A percentile compares a stretch with the other conserved stretches of the same genome.
phyloP scores from a whole-genome alignment of 2,329 filamentous ascomycete genomes.

The Simplicillium sp. region DNA sequence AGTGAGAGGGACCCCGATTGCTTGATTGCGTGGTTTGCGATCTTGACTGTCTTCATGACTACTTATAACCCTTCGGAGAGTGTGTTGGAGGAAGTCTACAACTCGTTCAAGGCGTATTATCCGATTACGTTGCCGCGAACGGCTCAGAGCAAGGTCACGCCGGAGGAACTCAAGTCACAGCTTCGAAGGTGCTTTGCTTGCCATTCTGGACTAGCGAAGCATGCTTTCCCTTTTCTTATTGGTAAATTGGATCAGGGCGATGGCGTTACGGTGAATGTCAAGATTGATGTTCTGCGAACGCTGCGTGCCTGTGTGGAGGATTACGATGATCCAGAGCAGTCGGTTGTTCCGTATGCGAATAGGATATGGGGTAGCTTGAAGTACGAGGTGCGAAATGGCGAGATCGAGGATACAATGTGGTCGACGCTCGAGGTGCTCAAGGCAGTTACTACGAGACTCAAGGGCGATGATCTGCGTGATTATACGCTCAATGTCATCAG shows the following conservation, averaged over 20 bases:
- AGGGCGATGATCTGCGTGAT: constrained; percentile 30
- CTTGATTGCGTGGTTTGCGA: constrained; percentile 47
- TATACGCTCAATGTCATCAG: constrained; percentile 39
- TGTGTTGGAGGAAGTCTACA: constrained; percentile 40
- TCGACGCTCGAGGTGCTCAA: constrained; percentile 45
- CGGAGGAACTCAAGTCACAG: constrained; percentile 44
- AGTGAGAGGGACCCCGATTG: constrained; percentile 49
- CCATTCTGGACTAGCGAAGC: constrained; percentile 32
- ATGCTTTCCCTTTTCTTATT: constrained; percentile 43
- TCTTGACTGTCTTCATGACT: constrained; percentile 33
- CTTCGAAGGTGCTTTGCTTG: constrained; percentile 45
- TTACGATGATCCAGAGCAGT: constrained; percentile 36
- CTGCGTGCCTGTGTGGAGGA: constrained; percentile 41
- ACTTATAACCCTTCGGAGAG: constrained; percentile 35
- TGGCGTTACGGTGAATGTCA: constrained; percentile 47
- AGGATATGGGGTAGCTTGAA: constrained; percentile 52
- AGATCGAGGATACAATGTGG: constrained; percentile 47
- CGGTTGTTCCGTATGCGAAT: constrained; percentile 36
- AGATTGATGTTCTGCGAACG: constrained; percentile 48
- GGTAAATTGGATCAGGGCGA: constrained; percentile 50
- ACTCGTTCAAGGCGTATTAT: constrained; percentile 49
- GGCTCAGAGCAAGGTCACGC: constrained; percentile 42
- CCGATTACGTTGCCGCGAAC: constrained; percentile 46
- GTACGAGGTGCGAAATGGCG: constrained; percentile 53
- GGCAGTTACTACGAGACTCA: constrained; percentile 35